Percentiles rank a stretch among this genome's conserved stretches.
phyloP scores from a whole-genome alignment of 495 filamentous ascomycete genomes.

The Corynascus novoguineensis region DNA sequence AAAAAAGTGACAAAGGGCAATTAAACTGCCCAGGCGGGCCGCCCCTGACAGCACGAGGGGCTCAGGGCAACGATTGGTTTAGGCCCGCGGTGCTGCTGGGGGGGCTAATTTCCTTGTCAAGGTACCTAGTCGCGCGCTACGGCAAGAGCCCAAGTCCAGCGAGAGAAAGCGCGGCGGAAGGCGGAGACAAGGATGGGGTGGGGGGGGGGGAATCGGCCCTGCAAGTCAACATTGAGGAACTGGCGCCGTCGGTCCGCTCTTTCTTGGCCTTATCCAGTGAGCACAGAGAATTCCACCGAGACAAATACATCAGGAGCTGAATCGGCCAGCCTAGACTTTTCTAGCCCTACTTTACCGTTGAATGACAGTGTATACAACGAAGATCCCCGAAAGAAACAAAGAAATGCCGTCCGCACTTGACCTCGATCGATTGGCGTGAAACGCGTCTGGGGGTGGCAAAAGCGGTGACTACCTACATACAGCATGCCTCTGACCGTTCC shows the following conservation, averaged over 20 bases:
- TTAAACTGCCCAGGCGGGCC: neutral
- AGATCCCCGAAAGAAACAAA: neutral
- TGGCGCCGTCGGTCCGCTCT: neutral
- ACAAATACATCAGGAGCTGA: constrained; percentile 3
- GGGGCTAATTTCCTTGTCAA: constrained; percentile 22
- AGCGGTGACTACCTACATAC: too few species aligned
- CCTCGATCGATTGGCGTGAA: too few species aligned
- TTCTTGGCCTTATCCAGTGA: neutral
- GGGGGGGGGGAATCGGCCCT: constrained; percentile 1
- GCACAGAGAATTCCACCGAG: neutral
- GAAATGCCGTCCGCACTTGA: too few species aligned
- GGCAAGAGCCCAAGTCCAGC: constrained; percentile 26
- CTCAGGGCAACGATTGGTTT: constrained; percentile 12
- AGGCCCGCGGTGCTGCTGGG: constrained; percentile 4
- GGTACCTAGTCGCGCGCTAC: constrained; percentile 31
- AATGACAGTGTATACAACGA: neutral
- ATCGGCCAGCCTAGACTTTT: neutral
- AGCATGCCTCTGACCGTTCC: too few species aligned
- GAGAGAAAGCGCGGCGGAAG: constrained; percentile 10
- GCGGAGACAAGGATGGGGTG: constrained; percentile 1
- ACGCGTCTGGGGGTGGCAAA: too few species aligned
- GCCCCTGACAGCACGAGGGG: neutral
- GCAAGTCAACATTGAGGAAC: constrained; percentile 1
- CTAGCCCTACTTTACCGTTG: neutral
- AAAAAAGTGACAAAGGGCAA: neutral